These are phyloP conservation scores for Blastobotrys proliferans DNA, from an alignment of 1,139 yeast genomes.

Conservation along the genomic window DNA sequence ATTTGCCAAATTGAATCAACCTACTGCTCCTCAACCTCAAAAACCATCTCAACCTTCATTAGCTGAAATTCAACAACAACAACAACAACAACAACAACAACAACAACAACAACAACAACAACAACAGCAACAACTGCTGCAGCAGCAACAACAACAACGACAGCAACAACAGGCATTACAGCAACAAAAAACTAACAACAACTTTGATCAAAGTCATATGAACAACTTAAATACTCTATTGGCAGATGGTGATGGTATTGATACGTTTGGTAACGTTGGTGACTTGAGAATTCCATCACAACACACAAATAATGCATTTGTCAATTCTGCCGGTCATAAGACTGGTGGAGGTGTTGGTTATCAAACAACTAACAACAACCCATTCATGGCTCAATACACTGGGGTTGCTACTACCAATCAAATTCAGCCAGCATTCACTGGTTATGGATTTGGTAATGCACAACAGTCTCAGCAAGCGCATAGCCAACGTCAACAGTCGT, in stretches of 20 bases:
- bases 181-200: constrained; percentile 21
- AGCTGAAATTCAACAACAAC: constrained; percentile 44
- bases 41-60: constrained; percentile 86
- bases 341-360: constrained; percentile 11
- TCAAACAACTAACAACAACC: constrained; percentile 55
- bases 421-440: constrained; percentile 70
- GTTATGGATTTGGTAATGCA: constrained; percentile 88
- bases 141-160: constrained; percentile 34
- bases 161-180: constrained; percentile 17
- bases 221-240: constrained; percentile 70
- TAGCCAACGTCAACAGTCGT: constrained; percentile 28
- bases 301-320: constrained; percentile 76
- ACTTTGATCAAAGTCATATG: constrained; percentile 27
- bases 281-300: constrained; percentile 88
- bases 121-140: constrained; percentile 33
- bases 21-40: constrained; percentile 33
- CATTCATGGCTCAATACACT: constrained; percentile 73
- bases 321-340: constrained; percentile 73
- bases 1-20: constrained; percentile 53
- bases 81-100: constrained; percentile 15
- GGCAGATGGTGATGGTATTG: constrained; percentile 87
- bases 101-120: constrained; percentile 25
- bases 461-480: constrained; percentile 35
- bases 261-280: constrained; percentile 95
- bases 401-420: constrained; percentile 61